These are phyloP conservation scores for Starmerella etchellsii DNA, from an alignment of 805 yeast species.

Conservation along the genomic window DNA sequence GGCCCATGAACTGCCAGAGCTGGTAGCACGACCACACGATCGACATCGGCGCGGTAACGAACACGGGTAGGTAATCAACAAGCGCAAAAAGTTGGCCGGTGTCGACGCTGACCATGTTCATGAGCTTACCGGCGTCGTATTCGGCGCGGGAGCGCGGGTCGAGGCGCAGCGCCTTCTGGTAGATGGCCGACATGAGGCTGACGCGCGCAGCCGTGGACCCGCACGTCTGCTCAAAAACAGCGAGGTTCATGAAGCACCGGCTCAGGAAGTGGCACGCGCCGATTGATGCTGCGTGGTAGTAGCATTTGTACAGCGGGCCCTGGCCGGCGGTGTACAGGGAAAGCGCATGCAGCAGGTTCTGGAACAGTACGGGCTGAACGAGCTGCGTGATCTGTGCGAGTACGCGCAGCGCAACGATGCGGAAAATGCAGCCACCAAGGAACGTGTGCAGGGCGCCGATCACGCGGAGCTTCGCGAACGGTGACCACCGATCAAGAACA, in stretches of 20 bases:
- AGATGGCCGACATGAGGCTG: conserved; percentile 48
- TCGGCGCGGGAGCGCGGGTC: conserved; percentile 50
- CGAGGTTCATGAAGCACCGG: no score
- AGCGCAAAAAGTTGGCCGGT: conserved; percentile 73
- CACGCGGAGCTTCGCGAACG: no score
- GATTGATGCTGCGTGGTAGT: no score
- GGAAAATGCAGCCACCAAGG: no score
- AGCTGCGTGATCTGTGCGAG: neutral
- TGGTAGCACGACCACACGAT: conserved; percentile 60
- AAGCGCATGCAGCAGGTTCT: neutral
- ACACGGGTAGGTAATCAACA: conserved; percentile 55
- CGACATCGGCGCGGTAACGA: conserved; percentile 89
- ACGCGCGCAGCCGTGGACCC: conserved; percentile 13
- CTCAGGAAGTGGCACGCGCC: no score
- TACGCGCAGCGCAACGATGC: no score
- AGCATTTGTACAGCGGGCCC: neutral
- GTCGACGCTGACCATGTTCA: conserved; percentile 86
- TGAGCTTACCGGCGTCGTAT: conserved; percentile 79
- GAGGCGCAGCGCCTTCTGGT: conserved; percentile 57
- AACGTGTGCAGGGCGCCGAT: no score
- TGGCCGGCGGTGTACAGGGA: neutral
- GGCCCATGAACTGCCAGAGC: conserved; percentile 59
- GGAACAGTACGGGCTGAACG: neutral
- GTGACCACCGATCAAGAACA: no score
- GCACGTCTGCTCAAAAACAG: no score